Conservation (phyloP, 2,329 filamentous ascomycete genomes). For the Cladosporium sp. region DNA sequence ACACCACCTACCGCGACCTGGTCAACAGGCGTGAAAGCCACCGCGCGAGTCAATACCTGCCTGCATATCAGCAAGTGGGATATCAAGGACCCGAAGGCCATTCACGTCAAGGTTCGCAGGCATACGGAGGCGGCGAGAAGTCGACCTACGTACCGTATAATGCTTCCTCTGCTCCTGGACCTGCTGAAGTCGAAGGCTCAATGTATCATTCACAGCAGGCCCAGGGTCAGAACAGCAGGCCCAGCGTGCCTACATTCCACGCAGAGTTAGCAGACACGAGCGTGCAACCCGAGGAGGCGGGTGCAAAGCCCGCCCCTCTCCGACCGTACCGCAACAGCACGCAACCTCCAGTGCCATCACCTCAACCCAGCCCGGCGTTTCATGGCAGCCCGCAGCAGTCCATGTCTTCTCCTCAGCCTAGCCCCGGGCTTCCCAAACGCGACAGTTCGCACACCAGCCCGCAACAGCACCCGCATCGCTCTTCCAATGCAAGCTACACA, state of each 20-base stretch:
- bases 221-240: constrained; percentile 16
- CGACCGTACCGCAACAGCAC: constrained; percentile 7
- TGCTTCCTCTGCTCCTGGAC: constrained; percentile 24
- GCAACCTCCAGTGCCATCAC: constrained; percentile 2
- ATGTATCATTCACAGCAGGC: constrained; percentile 32
- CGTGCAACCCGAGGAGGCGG: constrained; percentile 11
- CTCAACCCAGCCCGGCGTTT: constrained; percentile 5
- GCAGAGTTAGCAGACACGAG: constrained; percentile 20
- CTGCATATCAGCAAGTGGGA: constrained; percentile 23
- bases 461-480: constrained; percentile 5
- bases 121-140: constrained; percentile 20
- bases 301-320: neutral
- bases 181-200: constrained; percentile 38
- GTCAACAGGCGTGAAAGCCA: constrained; percentile 16
- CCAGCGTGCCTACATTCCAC: constrained; percentile 17
- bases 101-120: neutral
- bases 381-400: neutral
- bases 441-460: constrained; percentile 12
- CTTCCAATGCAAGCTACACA: constrained; percentile 10
- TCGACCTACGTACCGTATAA: constrained; percentile 16
- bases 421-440: constrained; percentile 3
- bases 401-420: constrained; percentile 9
- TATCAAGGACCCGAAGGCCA: constrained; percentile 21
- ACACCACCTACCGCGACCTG: constrained; percentile 26
- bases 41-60: constrained; percentile 15